A percentile compares a stretch with the other conserved stretches of the same genome.
Evolutionary conservation across 2,329 filamentous ascomycete genomes (phyloP).

Genomic region (Aspergillus fijiensis): DNA sequence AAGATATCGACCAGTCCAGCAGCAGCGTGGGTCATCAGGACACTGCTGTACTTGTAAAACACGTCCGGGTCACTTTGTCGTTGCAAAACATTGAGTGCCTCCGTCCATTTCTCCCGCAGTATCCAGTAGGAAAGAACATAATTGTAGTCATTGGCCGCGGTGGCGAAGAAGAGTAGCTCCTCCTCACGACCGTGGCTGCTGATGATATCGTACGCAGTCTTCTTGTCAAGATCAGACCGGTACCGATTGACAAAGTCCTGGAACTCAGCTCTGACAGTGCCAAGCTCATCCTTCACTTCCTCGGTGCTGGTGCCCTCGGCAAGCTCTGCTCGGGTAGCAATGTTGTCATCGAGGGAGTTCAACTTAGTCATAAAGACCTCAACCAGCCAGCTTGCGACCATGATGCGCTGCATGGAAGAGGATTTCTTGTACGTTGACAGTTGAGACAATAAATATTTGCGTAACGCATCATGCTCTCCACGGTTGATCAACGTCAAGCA

Average conservation of each 20-base stretch:
- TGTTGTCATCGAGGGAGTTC: slow-evolving; percentile 89
- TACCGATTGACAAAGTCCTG: slow-evolving; percentile 84
- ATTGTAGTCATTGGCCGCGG: slow-evolving; percentile 83
- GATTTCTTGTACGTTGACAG: slow-evolving; percentile 78
- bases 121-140: slow-evolving; percentile 98
- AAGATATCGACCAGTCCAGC: slow-evolving; percentile 89
- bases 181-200: slow-evolving; percentile 93
- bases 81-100: slow-evolving; percentile 84
- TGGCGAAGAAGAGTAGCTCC: slow-evolving; percentile 88
- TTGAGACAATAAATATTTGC: slow-evolving; percentile 86
- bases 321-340: slow-evolving; percentile 82
- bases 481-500: slow-evolving; percentile 87
- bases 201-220: slow-evolving; percentile 93
- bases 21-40: slow-evolving; percentile 88
- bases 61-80: slow-evolving; percentile 89
- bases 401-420: slow-evolving; percentile 85
- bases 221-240: slow-evolving; percentile 82
- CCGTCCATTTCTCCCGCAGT: slow-evolving; percentile 86
- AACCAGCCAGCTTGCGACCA: slow-evolving; percentile 93
- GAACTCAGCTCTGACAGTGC: slow-evolving; percentile 71
- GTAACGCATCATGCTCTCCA: slow-evolving; percentile 82
- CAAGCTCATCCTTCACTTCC: slow-evolving; percentile 67
- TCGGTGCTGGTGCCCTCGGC: slow-evolving; percentile 68
- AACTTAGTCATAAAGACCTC: slow-evolving; percentile 98
- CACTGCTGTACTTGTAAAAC: slow-evolving; percentile 94